A percentile compares a stretch with the other conserved stretches of the same genome.
Conservation (phyloP, 1,284 basidiomycete genomes). For the Marasmius tenuissimus region DNA sequence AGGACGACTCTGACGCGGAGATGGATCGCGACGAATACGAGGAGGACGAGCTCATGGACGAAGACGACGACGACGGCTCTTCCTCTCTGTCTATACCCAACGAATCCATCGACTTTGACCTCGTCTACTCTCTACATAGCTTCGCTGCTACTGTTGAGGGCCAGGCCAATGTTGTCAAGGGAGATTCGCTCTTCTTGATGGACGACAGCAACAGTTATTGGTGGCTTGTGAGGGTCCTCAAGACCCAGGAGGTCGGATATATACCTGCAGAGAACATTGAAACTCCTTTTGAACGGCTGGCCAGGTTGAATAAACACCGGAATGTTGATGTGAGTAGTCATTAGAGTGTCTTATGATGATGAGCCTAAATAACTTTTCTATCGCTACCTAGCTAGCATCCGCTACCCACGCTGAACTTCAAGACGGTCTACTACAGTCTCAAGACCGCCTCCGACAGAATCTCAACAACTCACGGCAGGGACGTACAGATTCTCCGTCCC, state of each 20-base stretch:
- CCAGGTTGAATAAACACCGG: conserved; percentile 94
- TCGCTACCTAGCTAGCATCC: conserved; percentile 59
- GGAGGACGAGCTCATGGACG: conserved; percentile 63
- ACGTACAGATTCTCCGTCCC: conserved; percentile 45
- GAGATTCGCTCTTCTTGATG: conserved; percentile 90
- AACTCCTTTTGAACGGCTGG: conserved; percentile 95
- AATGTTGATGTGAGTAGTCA: conserved; percentile 85
- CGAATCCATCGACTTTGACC: conserved; percentile 88
- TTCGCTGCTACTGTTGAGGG: conserved; percentile 96
- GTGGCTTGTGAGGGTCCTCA: conserved; percentile 96
- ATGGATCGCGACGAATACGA: conserved; percentile 29
- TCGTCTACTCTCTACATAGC: conserved; percentile 88
- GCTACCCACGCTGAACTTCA: conserved; percentile 71
- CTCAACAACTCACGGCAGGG: conserved; percentile 45
- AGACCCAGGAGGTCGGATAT: conserved; percentile 98
- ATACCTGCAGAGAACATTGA: conserved; percentile 99
- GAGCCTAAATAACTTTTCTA: background rate
- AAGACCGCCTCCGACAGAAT: conserved; percentile 52
- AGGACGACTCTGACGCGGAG: conserved; percentile 59
- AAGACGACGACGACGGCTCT: conserved; percentile 75
- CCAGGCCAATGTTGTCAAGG: conserved; percentile 95
- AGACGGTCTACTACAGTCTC: conserved; percentile 45
- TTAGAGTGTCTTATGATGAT: too few relatives aligned
- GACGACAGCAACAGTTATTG: conserved; percentile 98
- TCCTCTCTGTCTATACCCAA: conserved; percentile 86